A percentile compares a stretch with the other conserved stretches of the same genome.
These are phyloP conservation scores for Cadophora sp. DNA, from an alignment of 2,329 filamentous ascomycete genomes.

Conservation along the genomic window DNA sequence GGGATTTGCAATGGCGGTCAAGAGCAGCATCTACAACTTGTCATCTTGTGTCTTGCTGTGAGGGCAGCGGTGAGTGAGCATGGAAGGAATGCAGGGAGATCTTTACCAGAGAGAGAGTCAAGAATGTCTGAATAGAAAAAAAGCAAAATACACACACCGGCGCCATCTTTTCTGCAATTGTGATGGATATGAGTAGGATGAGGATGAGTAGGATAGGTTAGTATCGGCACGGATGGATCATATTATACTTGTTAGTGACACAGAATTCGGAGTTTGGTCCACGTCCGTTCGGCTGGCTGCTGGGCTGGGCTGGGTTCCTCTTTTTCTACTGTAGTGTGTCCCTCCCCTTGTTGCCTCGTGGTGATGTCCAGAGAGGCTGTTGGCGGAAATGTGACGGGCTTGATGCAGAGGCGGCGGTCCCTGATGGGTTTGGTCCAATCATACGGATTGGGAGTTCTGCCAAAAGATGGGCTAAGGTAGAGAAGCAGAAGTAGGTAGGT, in stretches of 20 bases:
- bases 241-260: neutral
- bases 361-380: slow-evolving; percentile 35
- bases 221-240: slow-evolving; percentile 10
- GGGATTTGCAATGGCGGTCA: slow-evolving; percentile 33
- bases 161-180: neutral
- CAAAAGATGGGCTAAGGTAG: neutral
- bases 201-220: neutral
- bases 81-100: slow-evolving; percentile 11
- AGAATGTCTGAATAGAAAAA: slow-evolving; percentile 12
- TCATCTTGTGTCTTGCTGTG: neutral
- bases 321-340: neutral
- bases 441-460: slow-evolving; percentile 17
- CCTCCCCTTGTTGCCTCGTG: slow-evolving; percentile 32
- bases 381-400: slow-evolving; percentile 31
- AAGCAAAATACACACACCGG: slow-evolving; percentile 20
- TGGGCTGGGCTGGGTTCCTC: neutral
- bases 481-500: neutral
- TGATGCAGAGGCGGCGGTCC: slow-evolving; percentile 22
- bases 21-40: neutral
- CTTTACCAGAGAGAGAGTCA: neutral
- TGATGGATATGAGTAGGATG: neutral
- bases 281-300: neutral
- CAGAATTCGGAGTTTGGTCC: neutral
- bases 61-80: slow-evolving; percentile 38
- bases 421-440: slow-evolving; percentile 14